A percentile compares a stretch with the other conserved stretches of the same genome.
phyloP scores from a whole-genome alignment of 2,329 filamentous ascomycete genomes.

The Byssoonygena ceratinophila region DNA sequence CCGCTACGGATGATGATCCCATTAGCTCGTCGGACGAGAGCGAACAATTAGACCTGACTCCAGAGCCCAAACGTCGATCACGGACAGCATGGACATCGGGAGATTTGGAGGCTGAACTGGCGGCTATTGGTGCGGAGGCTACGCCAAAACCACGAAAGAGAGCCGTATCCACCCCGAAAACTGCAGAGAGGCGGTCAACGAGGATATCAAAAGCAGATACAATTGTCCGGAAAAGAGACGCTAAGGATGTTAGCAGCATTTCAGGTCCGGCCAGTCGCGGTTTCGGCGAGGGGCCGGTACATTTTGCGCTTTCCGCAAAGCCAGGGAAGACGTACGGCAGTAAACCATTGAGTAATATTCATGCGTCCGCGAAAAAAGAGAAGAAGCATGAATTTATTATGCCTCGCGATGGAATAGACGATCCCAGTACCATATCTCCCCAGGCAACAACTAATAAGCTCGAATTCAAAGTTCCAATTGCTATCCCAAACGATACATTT shows the following conservation, averaged over 20 bases:
- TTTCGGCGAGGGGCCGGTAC: not conserved
- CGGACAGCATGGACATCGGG: not conserved
- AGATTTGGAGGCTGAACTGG: slow-evolving; percentile 1
- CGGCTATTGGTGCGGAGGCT: not conserved
- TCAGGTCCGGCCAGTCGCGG: not conserved
- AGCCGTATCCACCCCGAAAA: not conserved
- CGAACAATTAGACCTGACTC: slow-evolving; percentile 9
- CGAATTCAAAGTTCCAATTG: slow-evolving; percentile 23
- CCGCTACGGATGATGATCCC: slow-evolving; percentile 29
- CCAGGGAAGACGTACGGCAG: not conserved
- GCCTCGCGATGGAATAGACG: not conserved
- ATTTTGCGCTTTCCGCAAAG: not conserved
- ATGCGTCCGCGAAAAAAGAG: not conserved
- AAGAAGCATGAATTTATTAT: slow-evolving; percentile 2
- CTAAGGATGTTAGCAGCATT: not conserved
- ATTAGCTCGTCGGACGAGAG: slow-evolving; percentile 28
- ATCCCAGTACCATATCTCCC: not conserved
- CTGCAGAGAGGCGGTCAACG: not conserved
- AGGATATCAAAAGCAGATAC: not conserved
- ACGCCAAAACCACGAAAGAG: slow-evolving; percentile 2
- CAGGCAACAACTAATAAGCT: not conserved
- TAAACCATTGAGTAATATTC: not conserved
- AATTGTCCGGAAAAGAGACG: not conserved
- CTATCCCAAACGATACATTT: slow-evolving; percentile 19
- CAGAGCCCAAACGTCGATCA: slow-evolving; percentile 5